These are phyloP conservation scores for Trametes pubescens DNA, from an alignment of 1,284 basidiomycete genomes.

Conservation along the genomic window DNA sequence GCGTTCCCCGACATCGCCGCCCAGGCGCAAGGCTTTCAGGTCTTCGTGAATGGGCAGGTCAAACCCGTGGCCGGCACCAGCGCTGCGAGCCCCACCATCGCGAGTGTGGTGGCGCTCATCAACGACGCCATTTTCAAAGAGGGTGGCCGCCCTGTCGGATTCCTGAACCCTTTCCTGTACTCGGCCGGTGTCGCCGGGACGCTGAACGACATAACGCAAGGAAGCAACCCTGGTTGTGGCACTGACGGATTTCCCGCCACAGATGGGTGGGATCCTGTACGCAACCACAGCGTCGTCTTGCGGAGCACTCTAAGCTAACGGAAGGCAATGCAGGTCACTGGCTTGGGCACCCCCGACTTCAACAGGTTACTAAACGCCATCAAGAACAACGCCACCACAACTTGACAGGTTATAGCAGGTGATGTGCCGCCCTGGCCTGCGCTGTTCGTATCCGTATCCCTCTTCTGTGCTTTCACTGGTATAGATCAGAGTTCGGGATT, in stretches of 20 bases:
- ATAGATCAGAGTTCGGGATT: background rate
- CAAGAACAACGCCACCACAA: background rate
- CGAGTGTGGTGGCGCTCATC: constrained; percentile 58
- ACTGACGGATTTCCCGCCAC: constrained; percentile 47
- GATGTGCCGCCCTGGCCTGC: background rate
- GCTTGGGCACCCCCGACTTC: constrained; percentile 42
- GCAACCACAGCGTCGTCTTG: background rate
- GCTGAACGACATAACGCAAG: constrained; percentile 53
- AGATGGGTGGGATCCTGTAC: constrained; percentile 48
- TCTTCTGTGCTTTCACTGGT: background rate
- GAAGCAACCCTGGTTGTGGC: constrained; percentile 43
- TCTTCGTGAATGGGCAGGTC: constrained; percentile 39
- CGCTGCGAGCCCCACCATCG: constrained; percentile 57
- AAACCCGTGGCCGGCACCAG: constrained; percentile 58
- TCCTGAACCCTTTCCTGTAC: constrained; percentile 56
- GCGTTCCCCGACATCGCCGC: constrained; percentile 43
- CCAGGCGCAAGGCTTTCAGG: constrained; percentile 37
- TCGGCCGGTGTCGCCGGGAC: constrained; percentile 37
- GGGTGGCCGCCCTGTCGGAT: constrained; percentile 52
- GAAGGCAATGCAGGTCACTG: constrained; percentile 42
- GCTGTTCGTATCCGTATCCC: background rate
- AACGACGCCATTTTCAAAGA: constrained; percentile 55
- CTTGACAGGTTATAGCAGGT: background rate
- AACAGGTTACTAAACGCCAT: constrained; percentile 4
- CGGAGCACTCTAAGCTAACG: background rate